Conservation (phyloP, 805 yeast genomes). For the Kuraishia capsulata region DNA sequence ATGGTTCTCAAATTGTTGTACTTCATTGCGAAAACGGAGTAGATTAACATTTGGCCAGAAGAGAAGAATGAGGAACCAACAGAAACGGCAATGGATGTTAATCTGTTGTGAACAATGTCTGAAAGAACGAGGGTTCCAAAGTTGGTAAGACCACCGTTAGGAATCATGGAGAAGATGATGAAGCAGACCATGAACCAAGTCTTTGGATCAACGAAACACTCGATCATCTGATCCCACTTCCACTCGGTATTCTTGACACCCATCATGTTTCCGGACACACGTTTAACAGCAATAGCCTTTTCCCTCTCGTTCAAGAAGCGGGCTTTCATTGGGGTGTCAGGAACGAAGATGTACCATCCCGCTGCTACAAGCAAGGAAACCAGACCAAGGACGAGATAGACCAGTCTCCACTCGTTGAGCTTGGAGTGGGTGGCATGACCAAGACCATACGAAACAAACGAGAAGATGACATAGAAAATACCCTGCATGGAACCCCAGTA, state of each 20-base stretch:
- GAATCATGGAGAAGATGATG: constrained; percentile 35
- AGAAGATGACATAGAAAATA: constrained; percentile 18
- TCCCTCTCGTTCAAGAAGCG: constrained; percentile 29
- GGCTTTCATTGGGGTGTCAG: constrained; percentile 41
- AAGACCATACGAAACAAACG: constrained; percentile 19
- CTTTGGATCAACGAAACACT: constrained; percentile 21
- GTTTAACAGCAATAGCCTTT: constrained; percentile 22
- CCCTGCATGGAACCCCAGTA: constrained; percentile 17
- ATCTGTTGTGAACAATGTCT: constrained; percentile 9
- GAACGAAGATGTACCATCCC: constrained; percentile 30
- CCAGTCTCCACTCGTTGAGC: constrained; percentile 19
- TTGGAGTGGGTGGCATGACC: constrained; percentile 18
- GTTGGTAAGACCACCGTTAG: constrained; percentile 51
- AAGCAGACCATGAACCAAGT: constrained; percentile 41
- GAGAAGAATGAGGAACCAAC: constrained; percentile 13
- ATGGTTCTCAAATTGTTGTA: constrained; percentile 3
- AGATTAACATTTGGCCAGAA: constrained; percentile 18
- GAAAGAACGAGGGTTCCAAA: constrained; percentile 23
- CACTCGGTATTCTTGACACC: constrained; percentile 18
- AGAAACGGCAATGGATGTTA: constrained; percentile 9
- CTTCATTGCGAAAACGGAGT: constrained; percentile 3
- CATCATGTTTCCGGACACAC: constrained; percentile 11
- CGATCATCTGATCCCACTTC: constrained; percentile 18
- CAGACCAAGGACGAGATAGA: constrained; percentile 6
- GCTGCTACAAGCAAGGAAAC: neutral